A percentile compares a stretch with the other conserved stretches of the same genome.
phyloP scores from a whole-genome alignment of 108 stramenopile genomes.

The Fistulifera solaris region DNA sequence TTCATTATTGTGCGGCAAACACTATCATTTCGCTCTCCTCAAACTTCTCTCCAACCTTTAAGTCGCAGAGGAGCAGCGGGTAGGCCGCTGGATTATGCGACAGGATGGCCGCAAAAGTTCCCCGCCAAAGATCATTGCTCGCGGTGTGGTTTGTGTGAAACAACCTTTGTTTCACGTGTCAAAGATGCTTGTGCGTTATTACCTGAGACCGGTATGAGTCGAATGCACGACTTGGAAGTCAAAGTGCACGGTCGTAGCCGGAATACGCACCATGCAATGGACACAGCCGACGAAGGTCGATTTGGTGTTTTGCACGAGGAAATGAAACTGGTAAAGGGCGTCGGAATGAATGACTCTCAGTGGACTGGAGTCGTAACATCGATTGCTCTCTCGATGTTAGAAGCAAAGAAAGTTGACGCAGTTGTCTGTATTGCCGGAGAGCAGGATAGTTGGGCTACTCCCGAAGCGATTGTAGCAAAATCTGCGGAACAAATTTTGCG shows the following conservation, averaged over 20 bases:
- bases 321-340: constrained; percentile 50
- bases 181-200: constrained; percentile 64
- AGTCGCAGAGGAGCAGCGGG: no score
- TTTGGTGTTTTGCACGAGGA: constrained; percentile 65
- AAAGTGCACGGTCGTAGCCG: constrained; percentile 49
- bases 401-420: constrained; percentile 58
- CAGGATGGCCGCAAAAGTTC: constrained; percentile 59
- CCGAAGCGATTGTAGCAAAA: constrained; percentile 59
- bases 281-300: constrained; percentile 58
- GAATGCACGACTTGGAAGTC: constrained; percentile 51
- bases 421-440: constrained; percentile 59
- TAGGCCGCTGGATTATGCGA: constrained; percentile 2
- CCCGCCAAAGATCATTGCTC: constrained; percentile 77
- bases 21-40: background rate
- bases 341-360: constrained; percentile 40
- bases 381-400: constrained; percentile 60
- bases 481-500: constrained; percentile 46
- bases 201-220: constrained; percentile 36
- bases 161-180: constrained; percentile 56
- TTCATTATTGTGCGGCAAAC: background rate
- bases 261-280: constrained; percentile 11
- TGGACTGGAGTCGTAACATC: constrained; percentile 75
- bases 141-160: constrained; percentile 72
- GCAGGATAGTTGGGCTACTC: constrained; percentile 33
- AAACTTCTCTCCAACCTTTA: no score